phyloP scores from a whole-genome alignment of 208 protist genomes.

The Trypanosoma vivax region DNA sequence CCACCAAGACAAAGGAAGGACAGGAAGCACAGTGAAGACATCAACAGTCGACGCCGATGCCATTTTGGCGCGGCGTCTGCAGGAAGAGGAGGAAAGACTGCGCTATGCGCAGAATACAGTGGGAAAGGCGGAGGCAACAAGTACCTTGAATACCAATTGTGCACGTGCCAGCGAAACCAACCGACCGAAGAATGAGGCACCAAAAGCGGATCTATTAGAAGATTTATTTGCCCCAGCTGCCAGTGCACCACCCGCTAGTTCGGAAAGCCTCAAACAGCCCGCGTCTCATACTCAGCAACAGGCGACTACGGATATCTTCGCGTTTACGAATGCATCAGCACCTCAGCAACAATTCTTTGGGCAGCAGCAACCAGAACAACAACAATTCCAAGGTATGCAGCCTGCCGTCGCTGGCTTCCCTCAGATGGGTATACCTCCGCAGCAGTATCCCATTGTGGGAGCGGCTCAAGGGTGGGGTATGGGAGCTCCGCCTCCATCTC shows the following conservation, averaged over 20 bases:
- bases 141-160: constrained; percentile 4
- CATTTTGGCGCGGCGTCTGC: constrained; percentile 59
- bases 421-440: no score
- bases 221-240: constrained; percentile 62
- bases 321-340: no score
- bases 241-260: background rate
- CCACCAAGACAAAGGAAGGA: constrained; percentile 22
- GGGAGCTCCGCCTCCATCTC: no score
- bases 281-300: background rate
- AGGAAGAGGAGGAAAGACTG: constrained; percentile 64
- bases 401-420: no score
- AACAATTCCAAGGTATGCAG: no score
- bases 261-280: background rate
- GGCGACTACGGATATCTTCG: background rate
- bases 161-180: constrained; percentile 1
- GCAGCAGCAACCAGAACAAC: no score
- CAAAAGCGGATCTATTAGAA: constrained; percentile 46
- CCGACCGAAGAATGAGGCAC: constrained; percentile 18
- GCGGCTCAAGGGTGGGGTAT: no score
- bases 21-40: constrained; percentile 2
- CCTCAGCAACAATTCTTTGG: no score
- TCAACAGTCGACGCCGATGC: constrained; percentile 43
- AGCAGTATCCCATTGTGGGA: no score
- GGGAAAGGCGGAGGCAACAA: background rate
- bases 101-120: constrained; percentile 23